These are phyloP conservation scores for Periglandula ipomoeae DNA, from an alignment of 2,329 filamentous ascomycete species.

Conservation along the genomic window DNA sequence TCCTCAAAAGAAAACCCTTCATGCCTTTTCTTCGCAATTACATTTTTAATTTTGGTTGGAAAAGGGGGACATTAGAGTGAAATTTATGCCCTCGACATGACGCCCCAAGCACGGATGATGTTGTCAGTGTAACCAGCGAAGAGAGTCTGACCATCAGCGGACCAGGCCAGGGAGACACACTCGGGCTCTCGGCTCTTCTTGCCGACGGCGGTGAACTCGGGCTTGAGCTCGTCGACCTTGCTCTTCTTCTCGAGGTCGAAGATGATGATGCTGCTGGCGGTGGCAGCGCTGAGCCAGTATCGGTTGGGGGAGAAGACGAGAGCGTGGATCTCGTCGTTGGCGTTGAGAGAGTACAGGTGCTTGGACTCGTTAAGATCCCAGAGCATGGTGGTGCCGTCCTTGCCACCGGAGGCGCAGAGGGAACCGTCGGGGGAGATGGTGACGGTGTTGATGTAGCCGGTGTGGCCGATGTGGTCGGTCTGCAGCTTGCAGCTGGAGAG, in stretches of 20 bases:
- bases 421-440: constrained; percentile 99
- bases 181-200: constrained; percentile 99
- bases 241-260: constrained; percentile 99
- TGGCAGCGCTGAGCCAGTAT: constrained; percentile 99
- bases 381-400: constrained; percentile 99
- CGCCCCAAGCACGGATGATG: constrained; percentile 95
- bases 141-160: constrained; percentile 95
- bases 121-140: constrained; percentile 99
- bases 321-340: constrained; percentile 99
- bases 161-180: constrained; percentile 96
- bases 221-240: constrained; percentile 99
- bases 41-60: constrained; percentile 5
- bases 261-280: constrained; percentile 97
- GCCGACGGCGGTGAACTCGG: constrained; percentile 91
- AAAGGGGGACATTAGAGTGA: constrained; percentile 13
- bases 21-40: background rate
- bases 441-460: constrained; percentile 99
- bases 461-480: constrained; percentile 99
- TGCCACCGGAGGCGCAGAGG: constrained; percentile 96
- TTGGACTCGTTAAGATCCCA: constrained; percentile 99
- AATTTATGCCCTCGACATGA: constrained; percentile 82
- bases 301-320: constrained; percentile 99
- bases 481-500: constrained; percentile 98
- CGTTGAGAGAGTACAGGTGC: constrained; percentile 99
- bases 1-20: background rate